phyloP scores from a whole-genome alignment of 306 rosid species.

The Malus sylvestris region DNA sequence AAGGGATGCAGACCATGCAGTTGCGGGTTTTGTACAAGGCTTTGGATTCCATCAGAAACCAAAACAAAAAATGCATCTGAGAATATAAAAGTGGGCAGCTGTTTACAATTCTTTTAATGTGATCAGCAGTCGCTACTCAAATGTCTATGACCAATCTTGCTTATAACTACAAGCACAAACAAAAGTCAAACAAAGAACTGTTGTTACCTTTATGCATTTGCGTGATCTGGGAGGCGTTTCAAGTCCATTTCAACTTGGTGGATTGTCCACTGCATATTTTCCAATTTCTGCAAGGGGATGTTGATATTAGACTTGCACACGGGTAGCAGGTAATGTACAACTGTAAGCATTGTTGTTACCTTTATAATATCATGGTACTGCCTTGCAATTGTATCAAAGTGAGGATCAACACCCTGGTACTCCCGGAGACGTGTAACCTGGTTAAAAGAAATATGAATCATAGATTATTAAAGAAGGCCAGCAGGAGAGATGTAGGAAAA shows the following conservation, averaged over 20 bases:
- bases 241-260: conserved; percentile 85
- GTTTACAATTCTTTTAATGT: not conserved
- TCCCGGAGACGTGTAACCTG: conserved; percentile 82
- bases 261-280: conserved; percentile 90
- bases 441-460: not conserved
- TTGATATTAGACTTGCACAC: not conserved
- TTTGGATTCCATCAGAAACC: not conserved
- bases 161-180: not conserved
- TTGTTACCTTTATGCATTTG: conserved; percentile 26
- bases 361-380: conserved; percentile 77
- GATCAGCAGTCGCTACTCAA: not conserved
- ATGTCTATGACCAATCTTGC: not conserved
- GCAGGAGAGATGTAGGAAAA: not conserved
- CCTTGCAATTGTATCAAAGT: conserved; percentile 79
- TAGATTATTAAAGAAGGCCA: not conserved
- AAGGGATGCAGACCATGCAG: too few species aligned
- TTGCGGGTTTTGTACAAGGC: too few species aligned
- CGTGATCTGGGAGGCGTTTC: conserved; percentile 56
- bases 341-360: conserved; percentile 27
- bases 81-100: not conserved
- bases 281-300: conserved; percentile 58
- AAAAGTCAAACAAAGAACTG: not conserved
- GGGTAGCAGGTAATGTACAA: not conserved
- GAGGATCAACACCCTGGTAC: conserved; percentile 91
- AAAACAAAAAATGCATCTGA: not conserved